Evolutionary conservation across 352 stramenopile species (phyloP).

Genomic region (Phytophthora melonis): DNA sequence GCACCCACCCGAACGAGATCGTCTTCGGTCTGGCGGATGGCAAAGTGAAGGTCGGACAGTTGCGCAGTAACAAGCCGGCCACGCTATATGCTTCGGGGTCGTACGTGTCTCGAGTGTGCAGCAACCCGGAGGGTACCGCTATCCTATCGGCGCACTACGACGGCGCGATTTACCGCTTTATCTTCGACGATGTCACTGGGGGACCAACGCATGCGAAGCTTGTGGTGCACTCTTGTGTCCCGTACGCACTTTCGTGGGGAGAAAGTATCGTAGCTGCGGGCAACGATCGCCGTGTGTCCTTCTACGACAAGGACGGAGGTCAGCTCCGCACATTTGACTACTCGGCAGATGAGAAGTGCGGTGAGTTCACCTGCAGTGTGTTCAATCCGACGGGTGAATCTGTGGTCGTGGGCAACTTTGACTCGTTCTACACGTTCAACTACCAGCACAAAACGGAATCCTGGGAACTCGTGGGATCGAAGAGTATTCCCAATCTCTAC

Average conservation of each 20-base stretch:
- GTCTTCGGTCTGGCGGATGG: conserved; percentile 95
- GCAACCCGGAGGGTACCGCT: conserved; percentile 86
- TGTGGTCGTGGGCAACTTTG: conserved; percentile 94
- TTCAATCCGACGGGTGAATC: conserved; percentile 93
- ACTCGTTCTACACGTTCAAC: conserved; percentile 93
- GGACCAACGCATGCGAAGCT: conserved; percentile 89
- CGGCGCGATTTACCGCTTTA: conserved; percentile 93
- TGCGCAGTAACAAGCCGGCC: conserved; percentile 93
- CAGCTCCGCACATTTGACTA: conserved; percentile 93
- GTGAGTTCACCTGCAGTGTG: conserved; percentile 82
- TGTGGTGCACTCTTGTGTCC: conserved; percentile 86
- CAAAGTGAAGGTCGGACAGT: conserved; percentile 94
- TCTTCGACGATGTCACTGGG: conserved; percentile 90
- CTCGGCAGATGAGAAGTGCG: conserved; percentile 80
- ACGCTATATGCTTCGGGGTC: conserved; percentile 90
- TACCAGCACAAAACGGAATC: conserved; percentile 86
- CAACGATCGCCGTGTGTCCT: conserved; percentile 91
- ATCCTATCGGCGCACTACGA: conserved; percentile 94
- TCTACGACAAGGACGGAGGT: conserved; percentile 92
- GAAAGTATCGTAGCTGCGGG: conserved; percentile 91
- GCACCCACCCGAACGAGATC: conserved; percentile 92
- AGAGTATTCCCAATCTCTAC: conserved; percentile 94
- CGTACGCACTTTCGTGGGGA: conserved; percentile 93
- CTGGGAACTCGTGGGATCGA: conserved; percentile 87
- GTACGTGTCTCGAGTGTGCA: conserved; percentile 89